Percentiles rank a stretch among this genome's conserved stretches.
Evolutionary conservation across 202 grass and related monocot genomes (phyloP).

Genomic region (Carex sylvatica): DNA sequence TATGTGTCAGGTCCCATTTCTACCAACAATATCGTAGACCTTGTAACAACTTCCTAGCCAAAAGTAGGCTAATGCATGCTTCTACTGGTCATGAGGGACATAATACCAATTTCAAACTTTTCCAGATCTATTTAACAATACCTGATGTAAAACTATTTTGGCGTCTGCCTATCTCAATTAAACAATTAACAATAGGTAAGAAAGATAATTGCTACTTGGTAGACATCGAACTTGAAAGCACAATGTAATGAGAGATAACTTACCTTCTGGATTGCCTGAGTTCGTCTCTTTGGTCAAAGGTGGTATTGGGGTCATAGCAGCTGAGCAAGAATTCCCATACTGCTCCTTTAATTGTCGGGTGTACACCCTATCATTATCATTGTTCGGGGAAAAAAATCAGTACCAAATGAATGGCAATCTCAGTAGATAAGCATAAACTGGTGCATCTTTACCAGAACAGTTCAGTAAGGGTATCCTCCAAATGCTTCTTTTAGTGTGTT

Average conservation of each 20-base stretch:
- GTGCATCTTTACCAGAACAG: background rate
- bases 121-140: background rate
- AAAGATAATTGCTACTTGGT: background rate
- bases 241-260: background rate
- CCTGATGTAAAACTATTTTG: background rate
- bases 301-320: slow-evolving; percentile 90
- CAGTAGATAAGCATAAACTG: background rate
- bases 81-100: background rate
- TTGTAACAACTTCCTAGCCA: background rate
- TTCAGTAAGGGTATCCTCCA: background rate
- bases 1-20: background rate
- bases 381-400: slow-evolving; percentile 8
- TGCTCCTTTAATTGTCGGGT: slow-evolving; percentile 88
- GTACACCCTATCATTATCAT: slow-evolving; percentile 67
- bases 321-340: slow-evolving; percentile 97
- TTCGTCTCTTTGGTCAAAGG: slow-evolving; percentile 59
- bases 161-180: background rate
- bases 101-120: background rate
- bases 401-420: background rate
- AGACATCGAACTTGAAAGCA: background rate
- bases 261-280: slow-evolving; percentile 71
- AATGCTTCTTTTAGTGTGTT: background rate
- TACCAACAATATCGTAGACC: background rate
- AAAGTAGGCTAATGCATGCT: background rate
- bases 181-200: background rate